Conservation (phyloP, 257 asterid genomes). For the Jacaranda copaia region DNA sequence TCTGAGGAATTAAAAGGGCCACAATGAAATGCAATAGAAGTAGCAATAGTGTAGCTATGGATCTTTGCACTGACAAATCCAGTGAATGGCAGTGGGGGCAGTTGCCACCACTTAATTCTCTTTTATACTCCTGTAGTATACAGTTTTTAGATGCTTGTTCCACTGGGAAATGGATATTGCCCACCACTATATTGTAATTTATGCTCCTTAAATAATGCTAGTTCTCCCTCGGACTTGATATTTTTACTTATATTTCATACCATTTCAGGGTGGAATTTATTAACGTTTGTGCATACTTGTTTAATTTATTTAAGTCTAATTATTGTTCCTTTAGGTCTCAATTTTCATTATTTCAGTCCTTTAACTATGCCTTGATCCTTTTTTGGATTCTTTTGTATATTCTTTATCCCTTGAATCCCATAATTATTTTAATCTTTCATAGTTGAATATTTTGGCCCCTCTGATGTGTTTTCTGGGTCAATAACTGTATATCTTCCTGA, state of each 20-base stretch:
- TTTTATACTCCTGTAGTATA: background rate
- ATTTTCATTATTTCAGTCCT: background rate
- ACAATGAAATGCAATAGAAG: background rate
- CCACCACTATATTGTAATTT: background rate
- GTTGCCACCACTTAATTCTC: background rate
- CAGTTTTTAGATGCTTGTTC: background rate
- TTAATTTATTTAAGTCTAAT: background rate
- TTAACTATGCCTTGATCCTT: background rate
- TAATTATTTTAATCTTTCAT: background rate
- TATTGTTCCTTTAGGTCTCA: background rate
- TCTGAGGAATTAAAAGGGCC: background rate
- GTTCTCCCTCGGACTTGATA: background rate
- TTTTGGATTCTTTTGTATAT: background rate
- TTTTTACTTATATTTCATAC: background rate
- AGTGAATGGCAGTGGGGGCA: background rate
- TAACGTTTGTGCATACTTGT: background rate
- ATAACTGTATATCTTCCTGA: background rate
- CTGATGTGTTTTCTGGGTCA: background rate
- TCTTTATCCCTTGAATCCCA: background rate
- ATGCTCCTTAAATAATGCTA: background rate
- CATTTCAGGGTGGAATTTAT: background rate
- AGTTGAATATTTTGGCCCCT: background rate
- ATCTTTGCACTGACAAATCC: background rate
- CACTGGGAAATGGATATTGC: background rate
- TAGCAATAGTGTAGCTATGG: conserved; percentile 1